A percentile compares a stretch with the other conserved stretches of the same genome.
Evolutionary conservation across 2,329 filamentous ascomycete species (phyloP).

Genomic region (Colletotrichum magnum): DNA sequence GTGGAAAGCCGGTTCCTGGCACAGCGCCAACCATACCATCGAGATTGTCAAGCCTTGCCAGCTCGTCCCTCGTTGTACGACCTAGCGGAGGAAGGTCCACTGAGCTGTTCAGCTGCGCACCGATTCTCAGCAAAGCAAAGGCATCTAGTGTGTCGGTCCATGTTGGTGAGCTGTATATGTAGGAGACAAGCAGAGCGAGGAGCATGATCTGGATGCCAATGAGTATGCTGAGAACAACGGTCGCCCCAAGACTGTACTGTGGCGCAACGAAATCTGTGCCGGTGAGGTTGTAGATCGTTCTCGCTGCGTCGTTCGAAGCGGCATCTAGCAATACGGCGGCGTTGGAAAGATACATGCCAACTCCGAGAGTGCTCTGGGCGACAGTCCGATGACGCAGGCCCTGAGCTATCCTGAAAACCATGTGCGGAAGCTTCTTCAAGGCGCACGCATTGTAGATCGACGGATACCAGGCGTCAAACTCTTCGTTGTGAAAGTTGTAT

Average conservation of each 20-base stretch:
- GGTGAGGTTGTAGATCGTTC: constrained; percentile 36
- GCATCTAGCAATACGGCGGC: constrained; percentile 31
- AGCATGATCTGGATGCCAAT: constrained; percentile 32
- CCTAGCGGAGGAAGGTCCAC: constrained; percentile 15
- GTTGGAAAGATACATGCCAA: constrained; percentile 40
- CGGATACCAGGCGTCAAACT: constrained; percentile 32
- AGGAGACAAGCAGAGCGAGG: constrained; percentile 28
- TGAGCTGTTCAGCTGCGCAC: constrained; percentile 13
- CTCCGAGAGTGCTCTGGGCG: constrained; percentile 35
- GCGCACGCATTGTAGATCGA: constrained; percentile 34
- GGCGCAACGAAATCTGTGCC: constrained; percentile 26
- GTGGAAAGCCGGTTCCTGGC: neutral
- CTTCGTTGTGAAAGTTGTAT: constrained; percentile 35
- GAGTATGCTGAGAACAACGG: constrained; percentile 25
- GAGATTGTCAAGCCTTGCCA: constrained; percentile 16
- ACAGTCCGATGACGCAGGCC: constrained; percentile 29
- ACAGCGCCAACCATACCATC: constrained; percentile 33
- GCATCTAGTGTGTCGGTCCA: constrained; percentile 39
- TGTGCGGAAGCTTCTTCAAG: constrained; percentile 28
- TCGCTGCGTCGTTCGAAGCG: constrained; percentile 33
- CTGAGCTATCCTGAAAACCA: constrained; percentile 31
- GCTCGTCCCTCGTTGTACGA: constrained; percentile 9
- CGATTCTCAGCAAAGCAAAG: constrained; percentile 37
- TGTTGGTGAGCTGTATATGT: constrained; percentile 38
- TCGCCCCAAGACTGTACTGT: constrained; percentile 11